phyloP scores from a whole-genome alignment of 73 alveolate species.

The Blepharisma japonicum region DNA sequence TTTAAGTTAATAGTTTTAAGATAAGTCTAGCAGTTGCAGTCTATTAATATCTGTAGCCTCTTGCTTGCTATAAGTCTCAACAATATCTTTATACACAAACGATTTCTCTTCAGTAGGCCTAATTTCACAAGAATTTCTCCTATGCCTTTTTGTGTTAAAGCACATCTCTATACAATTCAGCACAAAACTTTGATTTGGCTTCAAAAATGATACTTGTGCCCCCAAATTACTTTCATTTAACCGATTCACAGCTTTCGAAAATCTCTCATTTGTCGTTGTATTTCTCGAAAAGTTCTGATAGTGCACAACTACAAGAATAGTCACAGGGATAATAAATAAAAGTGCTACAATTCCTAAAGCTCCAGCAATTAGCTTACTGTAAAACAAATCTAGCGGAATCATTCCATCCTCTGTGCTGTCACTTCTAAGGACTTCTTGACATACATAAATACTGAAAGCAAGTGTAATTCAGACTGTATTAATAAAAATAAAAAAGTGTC shows the following conservation, averaged over 20 bases:
- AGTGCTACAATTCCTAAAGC: neutral
- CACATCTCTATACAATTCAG: slow-evolving; percentile 17
- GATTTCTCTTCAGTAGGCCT: slow-evolving; percentile 13
- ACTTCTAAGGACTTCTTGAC: slow-evolving; percentile 13
- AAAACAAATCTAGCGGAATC: neutral
- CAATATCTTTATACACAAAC: too few species aligned
- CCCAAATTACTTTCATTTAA: too few species aligned
- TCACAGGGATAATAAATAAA: neutral
- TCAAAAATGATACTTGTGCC: too few species aligned
- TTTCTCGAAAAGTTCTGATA: neutral
- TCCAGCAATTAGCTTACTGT: neutral
- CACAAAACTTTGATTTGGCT: neutral
- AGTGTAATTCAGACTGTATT: neutral
- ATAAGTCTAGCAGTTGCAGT: too few species aligned
- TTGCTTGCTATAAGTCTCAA: too few species aligned
- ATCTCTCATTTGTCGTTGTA: neutral
- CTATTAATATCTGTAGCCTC: too few species aligned
- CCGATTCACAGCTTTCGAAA: neutral
- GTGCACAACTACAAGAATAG: neutral
- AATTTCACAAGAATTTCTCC: slow-evolving; percentile 15
- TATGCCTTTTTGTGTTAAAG: neutral
- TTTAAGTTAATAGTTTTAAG: too few species aligned
- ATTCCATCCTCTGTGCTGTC: neutral
- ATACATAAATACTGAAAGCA: neutral
- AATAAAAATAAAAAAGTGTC: neutral